A percentile compares a stretch with the other conserved stretches of the same genome.
These are phyloP conservation scores for Nowakowskiella sp. DNA, from an alignment of 192 early-diverging fungal species.

Conservation along the genomic window DNA sequence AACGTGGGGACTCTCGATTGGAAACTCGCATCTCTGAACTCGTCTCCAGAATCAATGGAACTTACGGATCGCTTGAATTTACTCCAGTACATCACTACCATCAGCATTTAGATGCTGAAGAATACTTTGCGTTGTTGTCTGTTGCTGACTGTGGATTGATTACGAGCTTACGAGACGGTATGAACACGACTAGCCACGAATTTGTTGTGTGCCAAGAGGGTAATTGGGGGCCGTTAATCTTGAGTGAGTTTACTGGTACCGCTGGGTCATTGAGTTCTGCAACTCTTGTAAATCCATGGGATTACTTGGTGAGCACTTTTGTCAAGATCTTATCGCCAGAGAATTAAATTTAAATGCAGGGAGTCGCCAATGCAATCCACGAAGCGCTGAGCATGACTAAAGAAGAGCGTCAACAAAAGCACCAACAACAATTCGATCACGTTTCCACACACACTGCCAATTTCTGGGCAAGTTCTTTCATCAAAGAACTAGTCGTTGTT, in stretches of 20 bases:
- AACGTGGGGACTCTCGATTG: constrained; percentile 51
- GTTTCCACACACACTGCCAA: constrained; percentile 75
- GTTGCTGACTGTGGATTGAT: constrained; percentile 92
- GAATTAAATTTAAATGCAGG: constrained; percentile 23
- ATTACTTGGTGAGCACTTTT: constrained; percentile 43
- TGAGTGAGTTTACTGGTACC: constrained; percentile 96
- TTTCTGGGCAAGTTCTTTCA: constrained; percentile 78
- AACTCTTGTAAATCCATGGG: constrained; percentile 94
- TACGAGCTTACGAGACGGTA: constrained; percentile 88
- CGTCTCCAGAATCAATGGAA: constrained; percentile 90
- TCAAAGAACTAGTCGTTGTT: constrained; percentile 61
- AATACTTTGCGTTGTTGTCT: constrained; percentile 87
- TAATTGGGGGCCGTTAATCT: constrained; percentile 75
- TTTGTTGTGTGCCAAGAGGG: constrained; percentile 88
- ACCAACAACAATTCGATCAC: constrained; percentile 73
- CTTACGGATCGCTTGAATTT: constrained; percentile 90
- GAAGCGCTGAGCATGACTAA: constrained; percentile 73
- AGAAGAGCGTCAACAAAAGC: constrained; percentile 68
- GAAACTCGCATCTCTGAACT: constrained; percentile 85
- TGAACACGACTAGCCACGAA: constrained; percentile 95
- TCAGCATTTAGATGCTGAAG: constrained; percentile 86
- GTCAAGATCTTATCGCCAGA: background rate
- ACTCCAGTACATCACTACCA: constrained; percentile 91
- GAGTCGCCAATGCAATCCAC: constrained; percentile 82
- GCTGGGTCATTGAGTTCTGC: constrained; percentile 83